Percentiles rank a stretch among this genome's conserved stretches.
These are phyloP conservation scores for Boletus rubescentipes DNA, from an alignment of 768 basidiomycete species.

Conservation along the genomic window DNA sequence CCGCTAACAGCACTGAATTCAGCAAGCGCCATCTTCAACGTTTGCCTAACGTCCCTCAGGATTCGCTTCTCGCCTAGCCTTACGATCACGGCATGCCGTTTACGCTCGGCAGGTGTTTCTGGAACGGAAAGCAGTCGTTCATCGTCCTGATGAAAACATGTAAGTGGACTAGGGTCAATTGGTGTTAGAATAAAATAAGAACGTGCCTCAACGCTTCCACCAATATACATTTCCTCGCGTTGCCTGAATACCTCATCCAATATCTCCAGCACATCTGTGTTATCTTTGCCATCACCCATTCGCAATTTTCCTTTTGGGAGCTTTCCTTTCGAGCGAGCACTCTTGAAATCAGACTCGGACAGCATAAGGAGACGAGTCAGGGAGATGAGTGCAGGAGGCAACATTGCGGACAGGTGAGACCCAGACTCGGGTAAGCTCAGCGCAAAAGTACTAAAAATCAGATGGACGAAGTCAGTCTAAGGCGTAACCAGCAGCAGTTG, in stretches of 20 bases:
- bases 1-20: background rate
- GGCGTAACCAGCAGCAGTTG: background rate
- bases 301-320: conserved; percentile 65
- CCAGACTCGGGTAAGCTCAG: conserved; percentile 32
- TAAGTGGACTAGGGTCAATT: background rate
- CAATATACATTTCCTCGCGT: conserved; percentile 44
- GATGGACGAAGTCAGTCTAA: background rate
- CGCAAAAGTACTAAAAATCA: conserved; percentile 9
- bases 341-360: conserved; percentile 56
- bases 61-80: conserved; percentile 81
- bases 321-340: conserved; percentile 57
- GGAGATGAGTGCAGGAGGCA: conserved; percentile 61
- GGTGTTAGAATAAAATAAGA: background rate
- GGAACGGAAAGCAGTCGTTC: conserved; percentile 35
- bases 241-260: conserved; percentile 47
- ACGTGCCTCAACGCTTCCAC: conserved; percentile 43
- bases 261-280: conserved; percentile 41
- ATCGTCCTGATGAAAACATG: conserved; percentile 45
- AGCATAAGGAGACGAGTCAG: conserved; percentile 65
- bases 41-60: conserved; percentile 35
- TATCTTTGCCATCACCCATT: conserved; percentile 5
- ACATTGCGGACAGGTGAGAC: conserved; percentile 54
- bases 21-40: conserved; percentile 4
- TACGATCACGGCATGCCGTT: conserved; percentile 65
- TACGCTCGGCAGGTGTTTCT: conserved; percentile 40